These are phyloP conservation scores for Colletotrichum abscissum DNA, from an alignment of 2,329 filamentous ascomycete species.

Conservation along the genomic window DNA sequence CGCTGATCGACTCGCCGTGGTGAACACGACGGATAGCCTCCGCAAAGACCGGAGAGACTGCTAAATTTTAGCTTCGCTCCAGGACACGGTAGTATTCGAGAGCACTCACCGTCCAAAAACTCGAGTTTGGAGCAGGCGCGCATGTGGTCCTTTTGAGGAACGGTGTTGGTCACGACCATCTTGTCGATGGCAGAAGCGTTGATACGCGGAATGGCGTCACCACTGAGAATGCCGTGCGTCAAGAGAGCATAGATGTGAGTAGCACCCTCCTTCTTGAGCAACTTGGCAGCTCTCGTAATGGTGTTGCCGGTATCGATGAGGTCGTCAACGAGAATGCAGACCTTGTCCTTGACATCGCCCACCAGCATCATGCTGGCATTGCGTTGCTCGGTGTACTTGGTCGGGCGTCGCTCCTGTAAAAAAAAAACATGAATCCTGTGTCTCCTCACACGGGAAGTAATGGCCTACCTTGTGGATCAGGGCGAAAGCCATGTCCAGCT, in stretches of 20 bases:
- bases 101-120: conserved; percentile 74
- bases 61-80: conserved; percentile 5
- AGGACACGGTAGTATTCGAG: background rate
- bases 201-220: conserved; percentile 93
- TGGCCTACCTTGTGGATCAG: conserved; percentile 93
- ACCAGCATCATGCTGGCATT: conserved; percentile 97
- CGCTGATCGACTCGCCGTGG: conserved; percentile 97
- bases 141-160: conserved; percentile 86
- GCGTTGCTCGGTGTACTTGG: conserved; percentile 86
- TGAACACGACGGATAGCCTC: conserved; percentile 97
- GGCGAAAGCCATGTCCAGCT: conserved; percentile 93
- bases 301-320: conserved; percentile 97
- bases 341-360: conserved; percentile 82
- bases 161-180: conserved; percentile 94
- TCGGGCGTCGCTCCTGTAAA: conserved; percentile 84
- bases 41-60: conserved; percentile 85
- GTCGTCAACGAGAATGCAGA: conserved; percentile 93
- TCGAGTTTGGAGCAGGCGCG: conserved; percentile 87
- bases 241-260: conserved; percentile 90
- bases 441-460: background rate
- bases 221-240: conserved; percentile 94
- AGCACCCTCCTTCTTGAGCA: conserved; percentile 97
- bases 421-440: conserved; percentile 2
- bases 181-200: conserved; percentile 94
- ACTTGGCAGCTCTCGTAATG: conserved; percentile 93